Base-by-base conservation (phyloP, 2,329 filamentous ascomycete species). In the Colletotrichum sp. region DNA sequence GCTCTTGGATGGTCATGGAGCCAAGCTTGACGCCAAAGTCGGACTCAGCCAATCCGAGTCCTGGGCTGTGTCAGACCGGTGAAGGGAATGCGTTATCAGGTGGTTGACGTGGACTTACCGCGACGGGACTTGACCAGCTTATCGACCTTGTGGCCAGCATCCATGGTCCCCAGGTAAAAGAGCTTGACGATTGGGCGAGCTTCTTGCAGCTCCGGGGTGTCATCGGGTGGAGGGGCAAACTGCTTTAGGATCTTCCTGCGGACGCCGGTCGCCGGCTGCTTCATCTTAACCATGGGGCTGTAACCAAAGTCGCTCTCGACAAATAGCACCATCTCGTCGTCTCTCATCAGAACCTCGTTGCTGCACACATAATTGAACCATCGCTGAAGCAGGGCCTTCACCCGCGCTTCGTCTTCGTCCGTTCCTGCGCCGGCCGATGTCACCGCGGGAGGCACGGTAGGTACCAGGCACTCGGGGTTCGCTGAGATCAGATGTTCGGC, bases 281-380 rank as follows among this genome's bases (percentile, higher is more conserved):
- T 98, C 89, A 95, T 95, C 83, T 96, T 93, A 61, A 98, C 93
- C 80, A 98, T 94, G 2, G 97, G 97, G 80, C 95, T 98, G 84
- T 99, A 99, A 54, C 97, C 97, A 83, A 98, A 98, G 83, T 99
- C 97, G 81, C 95, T 98, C 85, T 99, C 97, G n/a, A 99, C 95
- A 79, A 99, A 99, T 74, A 98, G 92, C 7, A 98, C 92, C 92
- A 98, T 96, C 85, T 99, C 97, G 76, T 98, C 96, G 81, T 99
- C 97, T 75, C 94, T 92, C 88, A 98, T 98, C 9, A 99, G 90
- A 2, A 97, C 92, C 43, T 98, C 96, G 78, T 97, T 98, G 79
- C 91, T 91, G 85, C 97, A 98, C 24, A 99, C 93, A 73, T 94
- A 94, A 83, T 98, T 98, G 79, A 99, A 89, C 97, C 97, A 99